Base-by-base conservation (phyloP, 139 green algal species). In the Chlorella sp. region DNA sequence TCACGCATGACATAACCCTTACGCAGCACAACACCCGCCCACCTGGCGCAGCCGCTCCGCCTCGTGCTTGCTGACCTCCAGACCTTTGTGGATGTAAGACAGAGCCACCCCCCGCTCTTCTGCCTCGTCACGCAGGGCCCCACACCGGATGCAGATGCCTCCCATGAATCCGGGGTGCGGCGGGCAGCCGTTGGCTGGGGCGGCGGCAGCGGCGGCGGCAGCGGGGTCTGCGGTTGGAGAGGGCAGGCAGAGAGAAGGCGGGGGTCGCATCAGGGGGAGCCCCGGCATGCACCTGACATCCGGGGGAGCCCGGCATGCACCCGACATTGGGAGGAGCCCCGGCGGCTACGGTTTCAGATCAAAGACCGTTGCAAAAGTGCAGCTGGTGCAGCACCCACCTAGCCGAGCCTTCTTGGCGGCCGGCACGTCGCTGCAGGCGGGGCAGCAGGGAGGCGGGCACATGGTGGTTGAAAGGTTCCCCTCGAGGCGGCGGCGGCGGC, bases 141-240 rank as follows among this genome's bases (percentile, higher is more conserved):
- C 95, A 86, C 96, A 98, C 21, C 93, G 89, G 28, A 98, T 95
- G 91, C 95, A 98, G 66, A 98, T 93, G 40, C 94, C 95, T n/a
- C 91, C 90, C 92, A 96, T 96, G 83, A 94, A 96, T 37, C 92
- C 94, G 1, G 96, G 96, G 81, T 97, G 95, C 1, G 95, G 95
- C 3, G 93, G 92, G 86, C 94, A 97, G 28, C n/a, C 77, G 71
- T n/a, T 26, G 30, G 36, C 42, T 0, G 75, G 24, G 14, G 60
- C 60, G 1, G 34, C 9, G 48, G 30, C 12, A 0, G 42, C 37
- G 0, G 80, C 82, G 39, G 36, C 37, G 37, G 60, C 37, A 36
- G 53, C 53, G 21, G 57, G 24, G 12, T 7, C 57, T 86, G 57
- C 19, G 21, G 57, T 14, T 26, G 4, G 71, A 34, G 11, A 9